Conservation (phyloP, 768 basidiomycete genomes). For the Pulveroboletus frians region DNA sequence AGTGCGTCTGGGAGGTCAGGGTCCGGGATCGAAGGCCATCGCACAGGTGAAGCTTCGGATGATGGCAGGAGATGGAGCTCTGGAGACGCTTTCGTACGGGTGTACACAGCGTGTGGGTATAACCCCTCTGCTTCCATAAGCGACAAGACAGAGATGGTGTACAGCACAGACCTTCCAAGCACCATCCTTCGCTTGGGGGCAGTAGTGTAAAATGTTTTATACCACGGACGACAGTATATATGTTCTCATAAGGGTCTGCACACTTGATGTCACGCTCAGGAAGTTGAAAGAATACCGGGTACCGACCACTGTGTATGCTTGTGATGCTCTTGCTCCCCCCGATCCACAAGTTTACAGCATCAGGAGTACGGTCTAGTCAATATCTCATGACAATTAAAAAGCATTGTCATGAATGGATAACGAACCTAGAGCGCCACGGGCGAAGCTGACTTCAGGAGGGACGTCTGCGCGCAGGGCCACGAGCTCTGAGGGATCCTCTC, state of each 20-base stretch:
- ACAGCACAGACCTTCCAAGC: constrained; percentile 58
- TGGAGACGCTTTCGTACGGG: constrained; percentile 28
- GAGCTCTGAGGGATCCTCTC: constrained; percentile 52
- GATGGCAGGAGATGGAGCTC: constrained; percentile 32
- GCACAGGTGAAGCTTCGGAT: constrained; percentile 41
- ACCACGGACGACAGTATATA: constrained; percentile 84
- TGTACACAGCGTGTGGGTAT: constrained; percentile 67
- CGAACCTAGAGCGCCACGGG: constrained; percentile 73
- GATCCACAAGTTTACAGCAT: constrained; percentile 94
- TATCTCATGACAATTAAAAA: neutral
- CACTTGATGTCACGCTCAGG: neutral
- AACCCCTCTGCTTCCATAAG: constrained; percentile 41
- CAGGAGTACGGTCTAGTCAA: constrained; percentile 53
- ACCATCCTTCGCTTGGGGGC: constrained; percentile 87
- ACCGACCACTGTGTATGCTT: constrained; percentile 78
- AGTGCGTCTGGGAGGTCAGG: constrained; percentile 47
- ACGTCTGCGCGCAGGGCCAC: constrained; percentile 58
- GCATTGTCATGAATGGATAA: constrained; percentile 3
- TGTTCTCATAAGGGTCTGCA: constrained; percentile 87
- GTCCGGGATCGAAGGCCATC: constrained; percentile 77
- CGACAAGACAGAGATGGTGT: neutral
- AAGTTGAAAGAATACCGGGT: neutral
- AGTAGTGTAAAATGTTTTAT: constrained; percentile 81
- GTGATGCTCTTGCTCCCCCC: constrained; percentile 74
- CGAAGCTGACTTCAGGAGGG: constrained; percentile 65